Evolutionary conservation across 1,284 basidiomycete species (phyloP), one percentile per base, ranked within the genome.

Genomic region (Fomitiporia mediterranea): DNA sequence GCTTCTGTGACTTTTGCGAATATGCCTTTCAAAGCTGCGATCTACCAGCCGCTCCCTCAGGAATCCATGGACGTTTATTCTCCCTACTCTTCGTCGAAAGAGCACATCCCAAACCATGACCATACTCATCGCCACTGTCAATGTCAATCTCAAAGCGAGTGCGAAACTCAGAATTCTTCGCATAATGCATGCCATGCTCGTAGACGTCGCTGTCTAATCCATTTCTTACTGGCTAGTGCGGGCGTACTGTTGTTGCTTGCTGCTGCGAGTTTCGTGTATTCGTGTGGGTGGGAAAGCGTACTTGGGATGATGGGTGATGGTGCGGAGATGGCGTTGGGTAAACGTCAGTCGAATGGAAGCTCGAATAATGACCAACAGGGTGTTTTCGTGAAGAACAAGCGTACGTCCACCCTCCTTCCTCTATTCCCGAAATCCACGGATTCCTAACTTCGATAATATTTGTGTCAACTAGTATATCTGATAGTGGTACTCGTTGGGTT

Each of bases 401-500:
- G 56, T 57, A 38, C 43, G 56, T 47, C 25, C 13, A 34, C 13
- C 55, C 11, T 32, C 27, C 28, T 37, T 44, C 30, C 2, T 37
- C 7, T 49, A 0, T 27, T 7, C 17, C 13, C 25, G 15, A 30
- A 27, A 17, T 11, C 23, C 27, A 23, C 15, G 3, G n/a, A 37
- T 54, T 28, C 6, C 15, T 37, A 42, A 15, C 9, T 3, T 17
- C 17, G 39, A 42, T 19, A 48, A 9, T 15, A 51, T 42, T 37
- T 11, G 19, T 23, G 28, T 67, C 71, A 60, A 69, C 73, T 34
- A 78, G 77, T 60, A 19, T 60, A 60, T 39, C 44, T 60, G 4
- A 60, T 60, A 13, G 51, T 60, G 17, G 38, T 56, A 6, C 28
- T 60, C 30, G 61, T 76, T 78, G 52, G 74, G 81, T 75, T 86